Percentiles rank a stretch among this genome's conserved stretches.
phyloP scores from a whole-genome alignment of 164 flowering plant genomes.

The Tetracentron sinense region DNA sequence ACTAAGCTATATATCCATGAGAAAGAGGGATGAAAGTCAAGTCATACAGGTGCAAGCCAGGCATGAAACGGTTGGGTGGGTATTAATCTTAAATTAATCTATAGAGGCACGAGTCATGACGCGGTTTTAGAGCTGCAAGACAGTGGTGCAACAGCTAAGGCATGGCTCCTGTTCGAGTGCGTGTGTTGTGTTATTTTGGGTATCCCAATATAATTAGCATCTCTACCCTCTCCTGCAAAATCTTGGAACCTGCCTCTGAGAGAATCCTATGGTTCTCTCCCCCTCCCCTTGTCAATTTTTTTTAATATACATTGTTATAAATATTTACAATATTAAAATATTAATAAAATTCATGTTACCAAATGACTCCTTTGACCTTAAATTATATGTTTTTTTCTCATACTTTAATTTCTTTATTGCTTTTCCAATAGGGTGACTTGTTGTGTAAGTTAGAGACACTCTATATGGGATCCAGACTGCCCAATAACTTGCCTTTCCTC shows the following conservation, averaged over 20 bases:
- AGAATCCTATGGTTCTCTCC: conserved; percentile 37
- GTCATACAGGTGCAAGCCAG: conserved; percentile 26
- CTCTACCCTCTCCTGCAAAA: conserved; percentile 8
- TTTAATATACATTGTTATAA: no score
- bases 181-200: conserved; percentile 16
- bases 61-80: conserved; percentile 9
- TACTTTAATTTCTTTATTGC: conserved; percentile 3
- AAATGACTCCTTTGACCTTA: neutral
- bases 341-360: neutral
- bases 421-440: neutral
- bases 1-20: neutral
- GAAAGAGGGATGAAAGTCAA: conserved; percentile 24
- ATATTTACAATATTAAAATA: neutral
- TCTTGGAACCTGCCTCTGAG: conserved; percentile 44
- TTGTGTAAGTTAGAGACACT: conserved; percentile 1
- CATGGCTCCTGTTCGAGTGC: conserved; percentile 16
- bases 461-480: neutral
- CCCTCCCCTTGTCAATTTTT: neutral
- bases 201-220: conserved; percentile 6
- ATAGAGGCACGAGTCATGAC: conserved; percentile 27
- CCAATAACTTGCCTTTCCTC: no score
- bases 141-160: conserved; percentile 54
- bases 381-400: neutral
- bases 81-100: conserved; percentile 1
- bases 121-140: conserved; percentile 47